Percentiles rank a stretch among this genome's conserved stretches.
These are phyloP conservation scores for Rosa multiflora DNA, from an alignment of 306 rosid species.

Conservation along the genomic window DNA sequence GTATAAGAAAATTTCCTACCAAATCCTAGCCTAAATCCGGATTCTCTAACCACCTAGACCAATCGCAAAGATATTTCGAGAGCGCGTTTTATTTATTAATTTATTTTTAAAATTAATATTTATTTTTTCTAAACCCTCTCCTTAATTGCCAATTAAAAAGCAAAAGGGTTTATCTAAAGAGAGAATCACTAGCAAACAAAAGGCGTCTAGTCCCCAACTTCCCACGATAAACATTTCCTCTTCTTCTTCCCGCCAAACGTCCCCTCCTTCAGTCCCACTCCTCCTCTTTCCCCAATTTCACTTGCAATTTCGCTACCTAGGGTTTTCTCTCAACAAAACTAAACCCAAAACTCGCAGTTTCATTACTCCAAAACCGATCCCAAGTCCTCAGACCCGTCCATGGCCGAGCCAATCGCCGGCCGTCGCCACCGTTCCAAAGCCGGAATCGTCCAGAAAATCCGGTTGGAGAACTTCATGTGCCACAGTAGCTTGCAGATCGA, in stretches of 20 bases:
- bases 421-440: slow-evolving; percentile 41
- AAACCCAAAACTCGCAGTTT: background rate
- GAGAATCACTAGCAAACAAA: background rate
- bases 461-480: slow-evolving; percentile 92
- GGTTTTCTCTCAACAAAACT: slow-evolving; percentile 11
- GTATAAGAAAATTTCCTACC: too few relatives aligned
- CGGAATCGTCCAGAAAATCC: slow-evolving; percentile 61
- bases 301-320: background rate
- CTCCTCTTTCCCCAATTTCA: background rate
- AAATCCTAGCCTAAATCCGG: too few relatives aligned
- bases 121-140: background rate
- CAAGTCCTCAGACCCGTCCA: slow-evolving; percentile 1
- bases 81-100: too few relatives aligned
- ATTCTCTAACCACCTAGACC: too few relatives aligned
- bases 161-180: background rate
- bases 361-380: background rate
- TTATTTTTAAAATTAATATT: too few relatives aligned
- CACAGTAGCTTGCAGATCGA: slow-evolving; percentile 68
- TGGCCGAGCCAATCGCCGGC: slow-evolving; percentile 32
- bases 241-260: slow-evolving; percentile 32
- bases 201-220: background rate
- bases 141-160: background rate
- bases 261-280: background rate
- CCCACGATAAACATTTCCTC: background rate
- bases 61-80: too few relatives aligned